Evolutionary conservation across 495 filamentous ascomycete species (phyloP), one percentile per base, ranked within the genome.

Genomic region (Hypoxylon intermedium): DNA sequence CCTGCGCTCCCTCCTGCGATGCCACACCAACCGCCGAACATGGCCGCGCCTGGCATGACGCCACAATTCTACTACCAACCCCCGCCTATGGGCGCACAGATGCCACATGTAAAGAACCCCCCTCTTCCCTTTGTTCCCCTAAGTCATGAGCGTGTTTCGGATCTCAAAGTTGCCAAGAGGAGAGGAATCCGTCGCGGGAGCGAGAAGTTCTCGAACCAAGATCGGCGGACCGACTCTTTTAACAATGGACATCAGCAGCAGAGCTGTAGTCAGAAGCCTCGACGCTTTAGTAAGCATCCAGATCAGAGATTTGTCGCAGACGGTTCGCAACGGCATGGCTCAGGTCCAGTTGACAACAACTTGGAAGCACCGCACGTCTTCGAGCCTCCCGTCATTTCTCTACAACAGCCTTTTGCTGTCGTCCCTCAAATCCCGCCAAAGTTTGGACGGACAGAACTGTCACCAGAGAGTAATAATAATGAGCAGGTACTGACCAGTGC

Each of bases 401-500:
- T 68, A 6, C 69, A 71, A 53, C 60, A 46, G 9, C 45, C 62
- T 46, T 71, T 69, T 52, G 55, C 72, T 51, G 64, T 73, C 54
- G 55, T 75, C 58, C 66, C 72, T 65, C 68, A 75, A 60, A 68
- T 55, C 59, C 49, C 56, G 30, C 60, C 53, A 30, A 51, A 67
- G 51, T 50, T 60, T 41, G 63, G 66, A 43, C 65, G 60, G 21
- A 58, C 79, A 65, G 82, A 91, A 75, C 63, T 93, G 53, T 87
- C 89, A 30, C 88, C 87, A 53, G 83, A 85, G 62, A 86, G 77
- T 67, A 84, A 85, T 54, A 74, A 83, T 42, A 91, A 90, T 81
- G 88, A 93, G 67, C 81, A 84, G 42, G 80, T 81, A 87, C 89
- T 95, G 79, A 93, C 86, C 58, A 72, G 53, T 46, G 68, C 78